Evolutionary conservation across 768 basidiomycete species (phyloP), one percentile per base, ranked within the genome.

Genomic region (Auricularia sp.): DNA sequence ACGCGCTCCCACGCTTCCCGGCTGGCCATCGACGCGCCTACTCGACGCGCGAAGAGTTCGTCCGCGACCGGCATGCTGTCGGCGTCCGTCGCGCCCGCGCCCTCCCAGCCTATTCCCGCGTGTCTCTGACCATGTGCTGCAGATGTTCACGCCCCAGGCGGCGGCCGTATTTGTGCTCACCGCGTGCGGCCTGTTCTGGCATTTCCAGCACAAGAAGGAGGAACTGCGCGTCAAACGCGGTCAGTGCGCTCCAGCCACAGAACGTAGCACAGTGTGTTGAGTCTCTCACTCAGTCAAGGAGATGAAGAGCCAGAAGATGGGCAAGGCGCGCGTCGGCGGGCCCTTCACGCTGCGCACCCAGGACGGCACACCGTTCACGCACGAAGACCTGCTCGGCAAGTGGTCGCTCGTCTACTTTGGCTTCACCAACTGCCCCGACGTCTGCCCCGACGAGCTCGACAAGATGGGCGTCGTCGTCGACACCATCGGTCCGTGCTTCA

Each of bases 401-500:
- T 62, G 62, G 62, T 64, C 61, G 8, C 77, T 92, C 66, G 82
- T 92, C 58, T 92, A 98, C 78, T 99, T 99, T 76, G 97, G 97
- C n/a, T 99, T 98, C 79, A 95, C 96, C 36, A 96, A 99, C 75
- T 99, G 97, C 76, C 96, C 97, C 5, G 97, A 99, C 75, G 98
- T 99, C 63, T 99, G 97, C 73, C 97, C 97, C 1, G 92, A 95
- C 64, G 96, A 98, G 77, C 81, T 99, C 35, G 97, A 99, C 79
- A 98, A 98, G 79, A 85, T 98, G 78, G 86, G 89, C 13, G 80
- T 76, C 0, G 86, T 94, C 18, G 80, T 98, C 54, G 81, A 88
- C 37, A 75, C 80, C 61, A 78, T 92, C 63, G 88, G 94, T 92
- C 68, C 67, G 89, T 74, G 34, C 54, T 24, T 42, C 18, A n/a